Base-by-base conservation (phyloP, 1,284 basidiomycete genomes). In the Sporisorium exsertum region DNA sequence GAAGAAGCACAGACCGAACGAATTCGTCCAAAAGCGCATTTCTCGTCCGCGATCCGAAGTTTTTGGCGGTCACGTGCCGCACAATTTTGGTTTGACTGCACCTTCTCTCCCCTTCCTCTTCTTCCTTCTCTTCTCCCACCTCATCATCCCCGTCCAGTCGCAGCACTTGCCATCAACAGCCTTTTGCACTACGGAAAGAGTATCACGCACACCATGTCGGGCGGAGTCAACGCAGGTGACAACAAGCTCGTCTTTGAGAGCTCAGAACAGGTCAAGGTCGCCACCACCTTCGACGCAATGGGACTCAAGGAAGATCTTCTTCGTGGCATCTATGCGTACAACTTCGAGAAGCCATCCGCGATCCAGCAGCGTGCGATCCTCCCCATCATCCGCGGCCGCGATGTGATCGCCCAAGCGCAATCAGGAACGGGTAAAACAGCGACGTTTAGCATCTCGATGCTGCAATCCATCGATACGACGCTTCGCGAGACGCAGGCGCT, bases 401-500 rank as follows among this genome's bases (percentile, higher is more conserved):
- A 98, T 89, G 95, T 97, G 72, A 97, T 97, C 86, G 95, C 94
- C 15, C 96, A 99, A 88, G 97, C 97, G 20, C 97, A 99, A 87
- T 98, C 96, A 27, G 97, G 97, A 85, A 99, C 97, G 27, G 97
- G 97, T 89, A 99, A 99, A 92, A 99, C 97, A 4, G 97, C 97
- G 8, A 99, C 97, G 5, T 99, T 83, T 65, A 72, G 79, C 58
- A 87, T 87, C 68, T 85, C 87, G 35, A 86, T 87, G 95, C 83
- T 88, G 29, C 87, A 87, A 64, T 93, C 94, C 68, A 97, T 99
- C 90, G 97, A 99, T 87, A 92, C 95, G 43, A 92, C 92, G 46
- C 90, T 98, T 56, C 91, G 95, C 65, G 96, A 98, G 87, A 97
- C 95, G 1, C 97, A 99, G 86, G 97, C 94, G 0, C 92, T 99